Conservation (phyloP, 352 stramenopile species). For the Aphanomyces stellatus region DNA sequence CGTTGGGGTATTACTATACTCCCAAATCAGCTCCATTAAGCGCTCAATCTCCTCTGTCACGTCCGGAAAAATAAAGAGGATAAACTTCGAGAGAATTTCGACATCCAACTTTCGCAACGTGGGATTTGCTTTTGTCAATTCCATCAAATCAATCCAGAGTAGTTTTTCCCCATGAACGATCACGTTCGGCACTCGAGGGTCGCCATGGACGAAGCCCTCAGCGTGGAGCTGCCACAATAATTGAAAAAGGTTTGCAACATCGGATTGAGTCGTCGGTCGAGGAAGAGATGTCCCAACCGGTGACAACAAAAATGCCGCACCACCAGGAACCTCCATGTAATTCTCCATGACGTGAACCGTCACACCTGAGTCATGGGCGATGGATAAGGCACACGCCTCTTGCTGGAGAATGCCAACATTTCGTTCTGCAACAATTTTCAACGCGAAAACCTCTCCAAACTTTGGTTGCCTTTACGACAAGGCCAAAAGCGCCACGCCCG, state of each 20-base stretch:
- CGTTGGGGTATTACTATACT: constrained; percentile 17
- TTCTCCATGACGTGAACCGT: constrained; percentile 23
- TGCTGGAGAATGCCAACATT: constrained; percentile 23
- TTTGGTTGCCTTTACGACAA: constrained; percentile 19
- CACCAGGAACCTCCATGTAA: constrained; percentile 21
- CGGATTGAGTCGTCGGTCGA: constrained; percentile 26
- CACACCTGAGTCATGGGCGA: constrained; percentile 24
- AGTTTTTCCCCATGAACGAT: constrained; percentile 22
- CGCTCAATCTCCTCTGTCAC: constrained; percentile 20
- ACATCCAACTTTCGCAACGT: constrained; percentile 24
- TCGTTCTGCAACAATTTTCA: constrained; percentile 24
- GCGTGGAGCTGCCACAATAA: constrained; percentile 25
- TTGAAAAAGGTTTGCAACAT: constrained; percentile 25
- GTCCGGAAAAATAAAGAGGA: constrained; percentile 19
- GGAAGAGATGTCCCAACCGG: constrained; percentile 26
- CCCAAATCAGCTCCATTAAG: constrained; percentile 20
- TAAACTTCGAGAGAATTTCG: constrained; percentile 26
- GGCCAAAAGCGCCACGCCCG: constrained; percentile 22
- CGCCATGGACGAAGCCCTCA: constrained; percentile 26
- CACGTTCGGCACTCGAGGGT: constrained; percentile 30
- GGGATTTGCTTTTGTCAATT: constrained; percentile 24
- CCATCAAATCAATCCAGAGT: constrained; percentile 31
- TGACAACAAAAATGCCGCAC: constrained; percentile 26
- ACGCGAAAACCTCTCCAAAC: constrained; percentile 20
- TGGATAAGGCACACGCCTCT: constrained; percentile 22